Base-by-base conservation (phyloP, 305 asterid genomes). In the Solanum hybrid region DNA sequence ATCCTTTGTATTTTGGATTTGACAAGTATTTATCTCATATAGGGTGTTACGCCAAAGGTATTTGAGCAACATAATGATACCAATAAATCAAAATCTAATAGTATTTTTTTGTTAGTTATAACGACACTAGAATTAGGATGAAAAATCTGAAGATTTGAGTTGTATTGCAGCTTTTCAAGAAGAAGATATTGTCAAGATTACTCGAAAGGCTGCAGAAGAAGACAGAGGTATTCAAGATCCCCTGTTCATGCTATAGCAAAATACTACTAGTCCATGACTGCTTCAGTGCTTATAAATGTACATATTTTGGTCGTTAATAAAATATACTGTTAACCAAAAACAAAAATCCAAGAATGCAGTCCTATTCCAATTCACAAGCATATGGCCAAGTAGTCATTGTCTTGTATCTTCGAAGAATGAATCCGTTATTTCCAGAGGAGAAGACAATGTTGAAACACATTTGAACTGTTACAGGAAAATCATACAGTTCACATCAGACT, bases 401-500 rank as follows among this genome's bases (percentile, higher is more conserved):
- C 34, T 34, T 79, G 69, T 81, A 79, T 57, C 92, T 39, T 92
- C 90, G 10, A 95, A 96, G 69, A 91, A 94, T 28, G 90, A 89
- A 34, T 34, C 91, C 0, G 96, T 96, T 29, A 96, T 90, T 37
- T 92, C 90, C 33, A 76, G 22, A 28, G 94, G 94, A 3, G 94
- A 90, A 67, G 91, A 74, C 61, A 95, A 42, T 5, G 90, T 79
- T 1, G 97, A 94, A 77, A 96, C 97, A 74, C 90, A 64, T 91
- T 95, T 91, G 91, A 95, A 95, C 97, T 95, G 96, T 92, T 90
- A 81, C 92, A 87, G 51, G 77, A 67, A 90, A 67, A 86, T 9
- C 35, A 42, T 14, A 36, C 14, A 11, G 51, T 74, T 6, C 26
- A 81, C 8, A 57, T 82, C 34, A 79, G 61, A 89, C 16, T 46